These are phyloP conservation scores for Verticillium nonalfalfae DNA, from an alignment of 2,329 filamentous ascomycete genomes.

Conservation along the genomic window DNA sequence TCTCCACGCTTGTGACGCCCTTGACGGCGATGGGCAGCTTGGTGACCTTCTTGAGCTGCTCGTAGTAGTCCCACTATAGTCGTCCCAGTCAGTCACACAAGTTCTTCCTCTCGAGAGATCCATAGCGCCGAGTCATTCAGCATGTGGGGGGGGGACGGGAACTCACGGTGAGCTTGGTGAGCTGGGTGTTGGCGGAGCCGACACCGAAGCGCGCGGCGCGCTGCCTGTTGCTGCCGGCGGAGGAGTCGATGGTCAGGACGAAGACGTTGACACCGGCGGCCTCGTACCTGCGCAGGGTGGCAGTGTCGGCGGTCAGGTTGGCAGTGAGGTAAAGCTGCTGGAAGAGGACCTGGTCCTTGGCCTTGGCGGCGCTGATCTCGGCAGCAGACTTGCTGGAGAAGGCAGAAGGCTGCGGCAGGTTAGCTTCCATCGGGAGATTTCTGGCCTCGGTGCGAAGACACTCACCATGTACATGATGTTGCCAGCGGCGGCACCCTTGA, in stretches of 20 bases:
- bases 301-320: constrained; percentile 25
- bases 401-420: constrained; percentile 20
- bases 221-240: constrained; percentile 30
- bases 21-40: constrained; percentile 32
- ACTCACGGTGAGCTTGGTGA: constrained; percentile 8
- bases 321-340: constrained; percentile 25
- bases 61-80: constrained; percentile 27
- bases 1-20: constrained; percentile 28
- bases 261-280: constrained; percentile 26
- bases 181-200: constrained; percentile 21
- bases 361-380: constrained; percentile 28
- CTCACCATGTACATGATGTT: constrained; percentile 43
- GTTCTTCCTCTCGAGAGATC: not conserved
- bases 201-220: constrained; percentile 31
- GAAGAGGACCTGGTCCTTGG: constrained; percentile 28
- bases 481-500: constrained; percentile 38
- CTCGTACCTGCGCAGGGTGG: constrained; percentile 22
- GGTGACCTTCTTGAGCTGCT: constrained; percentile 25
- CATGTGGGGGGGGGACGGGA: not conserved
- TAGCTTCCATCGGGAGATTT: not conserved
- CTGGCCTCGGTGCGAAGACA: no score
- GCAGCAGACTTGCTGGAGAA: constrained; percentile 26
- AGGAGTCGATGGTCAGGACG: constrained; percentile 32
- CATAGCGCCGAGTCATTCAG: not conserved
- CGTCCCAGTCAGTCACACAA: not conserved